Conservation (phyloP, 2,329 filamentous ascomycete species). For the Colletotrichum camelliae region DNA sequence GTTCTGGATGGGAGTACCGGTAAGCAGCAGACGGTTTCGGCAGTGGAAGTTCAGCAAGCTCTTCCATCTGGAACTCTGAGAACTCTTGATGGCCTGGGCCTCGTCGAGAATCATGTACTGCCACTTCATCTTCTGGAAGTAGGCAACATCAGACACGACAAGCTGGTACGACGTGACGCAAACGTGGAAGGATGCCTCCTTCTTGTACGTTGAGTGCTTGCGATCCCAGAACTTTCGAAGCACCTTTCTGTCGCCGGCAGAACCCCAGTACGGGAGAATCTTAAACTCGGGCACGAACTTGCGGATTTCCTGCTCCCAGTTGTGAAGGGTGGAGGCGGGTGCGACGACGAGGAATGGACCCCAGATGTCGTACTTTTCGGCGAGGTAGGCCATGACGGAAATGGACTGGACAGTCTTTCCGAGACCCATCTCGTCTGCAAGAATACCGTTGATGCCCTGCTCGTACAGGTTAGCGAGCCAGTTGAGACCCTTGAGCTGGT, state of each 20-base stretch:
- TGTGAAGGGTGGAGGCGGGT: slow-evolving; percentile 94
- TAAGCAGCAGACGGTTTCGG: slow-evolving; percentile 90
- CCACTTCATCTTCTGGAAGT: slow-evolving; percentile 99
- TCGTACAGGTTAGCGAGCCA: slow-evolving; percentile 99
- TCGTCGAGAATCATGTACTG: slow-evolving; percentile 99
- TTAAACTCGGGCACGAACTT: slow-evolving; percentile 95
- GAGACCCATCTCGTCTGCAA: slow-evolving; percentile 99
- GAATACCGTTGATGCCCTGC: slow-evolving; percentile 98
- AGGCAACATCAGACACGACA: slow-evolving; percentile 93
- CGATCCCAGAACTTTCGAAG: slow-evolving; percentile 99
- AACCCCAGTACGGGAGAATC: slow-evolving; percentile 97
- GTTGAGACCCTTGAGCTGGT: slow-evolving; percentile 98
- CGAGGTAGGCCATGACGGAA: slow-evolving; percentile 98
- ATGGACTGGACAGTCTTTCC: slow-evolving; percentile 99
- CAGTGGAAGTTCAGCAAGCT: slow-evolving; percentile 92
- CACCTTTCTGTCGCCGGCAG: slow-evolving; percentile 90
- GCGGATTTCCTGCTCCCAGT: slow-evolving; percentile 98
- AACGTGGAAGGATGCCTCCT: slow-evolving; percentile 93
- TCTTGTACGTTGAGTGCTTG: slow-evolving; percentile 94
- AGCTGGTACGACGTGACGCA: slow-evolving; percentile 97
- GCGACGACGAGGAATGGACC: slow-evolving; percentile 97
- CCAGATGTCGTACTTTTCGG: slow-evolving; percentile 98
- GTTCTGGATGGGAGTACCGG: slow-evolving; percentile 98
- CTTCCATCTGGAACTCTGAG: slow-evolving; percentile 96
- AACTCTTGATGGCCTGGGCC: slow-evolving; percentile 98